Base-by-base conservation (phyloP, 2,329 filamentous ascomycete genomes). In the Aspergillus sp. region DNA sequence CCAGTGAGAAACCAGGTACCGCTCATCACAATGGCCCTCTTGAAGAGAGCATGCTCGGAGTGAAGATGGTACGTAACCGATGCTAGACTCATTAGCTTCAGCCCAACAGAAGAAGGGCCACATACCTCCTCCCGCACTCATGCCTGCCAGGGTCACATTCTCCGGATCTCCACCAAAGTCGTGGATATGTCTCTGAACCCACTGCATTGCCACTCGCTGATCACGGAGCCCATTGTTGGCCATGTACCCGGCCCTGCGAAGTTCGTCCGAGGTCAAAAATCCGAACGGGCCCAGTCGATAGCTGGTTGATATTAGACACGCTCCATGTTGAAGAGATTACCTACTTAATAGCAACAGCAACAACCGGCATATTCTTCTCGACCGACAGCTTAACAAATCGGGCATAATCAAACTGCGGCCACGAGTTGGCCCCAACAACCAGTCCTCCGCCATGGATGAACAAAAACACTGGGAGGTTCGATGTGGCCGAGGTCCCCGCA, bases 401-500 rank as follows among this genome's bases (percentile, higher is more conserved):
- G 4, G 51, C 51, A 13, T 64, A 50, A 38, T 73, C 64, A 40
- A 68, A 71, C 24, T 73, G 67, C 1, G 70, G 71, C 58, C 68
- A 74, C 26, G 61, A 70, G 26, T 63, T 68, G 3, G 67, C 67
- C 2, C 70, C 71, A 2, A 66, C 57, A 2, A 53, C 50, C 30
- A 70, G 66, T 0, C 66, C 71, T 8, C 71, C 70, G 0, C 71
- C 71, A 37, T 74, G 69, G 4, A 75, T 60, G 40, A 71, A 72
- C 2, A 70, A 58, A 24, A 72, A 57, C 0, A 74, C 69, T 0
- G 71, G 71, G 2, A 73, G 51, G 4, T 58, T 60, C 8, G 51
- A 48, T 4, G 43, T 34, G 0, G 20, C 30, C 1, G 39, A 47
- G 7, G 28, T 47, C 24, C 37, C 35, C 5, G 44, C 38, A 1